A percentile compares a stretch with the other conserved stretches of the same genome.
Conservation (phyloP, 108 stramenopile genomes). For the Parmales sp. region DNA sequence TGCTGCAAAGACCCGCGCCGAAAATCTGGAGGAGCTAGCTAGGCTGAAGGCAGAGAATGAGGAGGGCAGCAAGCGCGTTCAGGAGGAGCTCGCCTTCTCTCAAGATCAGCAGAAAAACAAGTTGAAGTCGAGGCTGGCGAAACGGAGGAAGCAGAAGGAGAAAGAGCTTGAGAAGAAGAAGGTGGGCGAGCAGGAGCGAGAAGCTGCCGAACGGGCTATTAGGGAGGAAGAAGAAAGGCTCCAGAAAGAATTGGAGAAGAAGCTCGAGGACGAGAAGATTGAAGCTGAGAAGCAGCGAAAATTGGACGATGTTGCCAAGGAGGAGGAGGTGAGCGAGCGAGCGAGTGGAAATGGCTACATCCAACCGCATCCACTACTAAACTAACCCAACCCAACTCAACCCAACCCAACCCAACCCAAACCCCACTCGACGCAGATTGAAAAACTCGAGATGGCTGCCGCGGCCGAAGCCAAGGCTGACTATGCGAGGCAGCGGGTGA, state of each 20-base stretch:
- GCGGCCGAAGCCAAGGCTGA: not conserved
- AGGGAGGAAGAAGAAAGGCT: not conserved
- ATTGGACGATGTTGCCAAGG: not conserved
- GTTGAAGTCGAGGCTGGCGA: not conserved
- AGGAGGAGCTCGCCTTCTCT: not conserved
- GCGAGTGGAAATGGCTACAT: no score
- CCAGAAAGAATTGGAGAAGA: not conserved
- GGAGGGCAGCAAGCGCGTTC: not conserved
- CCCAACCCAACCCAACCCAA: no score
- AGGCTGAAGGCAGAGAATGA: not conserved
- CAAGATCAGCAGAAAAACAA: not conserved
- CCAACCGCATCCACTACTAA: no score
- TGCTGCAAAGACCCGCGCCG: not conserved
- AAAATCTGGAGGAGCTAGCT: not conserved
- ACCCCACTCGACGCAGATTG: not conserved
- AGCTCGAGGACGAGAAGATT: not conserved
- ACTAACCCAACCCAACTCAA: no score
- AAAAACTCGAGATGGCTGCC: not conserved
- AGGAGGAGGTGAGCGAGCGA: conserved; percentile 5
- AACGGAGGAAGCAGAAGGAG: not conserved
- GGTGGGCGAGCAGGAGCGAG: conserved; percentile 1
- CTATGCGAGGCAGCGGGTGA: not conserved
- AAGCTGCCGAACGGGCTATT: not conserved
- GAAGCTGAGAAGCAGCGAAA: not conserved
- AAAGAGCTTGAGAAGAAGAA: conserved; percentile 7